Percentiles rank a stretch among this genome's conserved stretches.
Evolutionary conservation across 257 asterid genomes (phyloP).

Genomic region (Plantago major): DNA sequence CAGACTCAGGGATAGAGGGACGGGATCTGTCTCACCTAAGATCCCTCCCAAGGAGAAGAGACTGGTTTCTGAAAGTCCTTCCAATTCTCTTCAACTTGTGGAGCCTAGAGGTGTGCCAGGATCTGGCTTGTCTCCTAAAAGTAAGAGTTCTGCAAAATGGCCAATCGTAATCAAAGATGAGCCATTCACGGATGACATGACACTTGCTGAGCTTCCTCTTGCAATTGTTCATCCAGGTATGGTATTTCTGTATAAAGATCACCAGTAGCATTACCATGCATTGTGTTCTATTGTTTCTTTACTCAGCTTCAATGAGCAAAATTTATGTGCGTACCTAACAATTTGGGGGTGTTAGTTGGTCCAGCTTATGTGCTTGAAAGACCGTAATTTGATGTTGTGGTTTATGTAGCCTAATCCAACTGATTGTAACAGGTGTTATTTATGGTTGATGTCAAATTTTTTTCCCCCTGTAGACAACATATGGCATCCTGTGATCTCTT

Average conservation of each 20-base stretch:
- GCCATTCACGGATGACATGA: constrained; percentile 27
- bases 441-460: constrained; percentile 5
- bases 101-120: constrained; percentile 22
- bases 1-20: constrained; percentile 25
- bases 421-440: neutral
- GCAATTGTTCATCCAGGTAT: constrained; percentile 24
- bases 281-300: constrained; percentile 6
- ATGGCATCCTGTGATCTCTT: constrained; percentile 1
- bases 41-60: neutral
- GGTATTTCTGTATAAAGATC: neutral
- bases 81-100: constrained; percentile 3
- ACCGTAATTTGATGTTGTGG: too few species aligned
- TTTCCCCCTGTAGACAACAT: constrained; percentile 4
- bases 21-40: constrained; percentile 13
- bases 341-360: constrained; percentile 17
- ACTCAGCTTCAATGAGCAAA: neutral
- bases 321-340: neutral
- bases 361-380: neutral
- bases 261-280: neutral
- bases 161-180: constrained; percentile 29
- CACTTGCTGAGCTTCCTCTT: constrained; percentile 14
- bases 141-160: constrained; percentile 15
- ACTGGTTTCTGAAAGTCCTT: too few species aligned
- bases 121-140: constrained; percentile 1
- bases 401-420: too few species aligned